These are phyloP conservation scores for Quercus engelmannii DNA, from an alignment of 306 rosid genomes.

Conservation along the genomic window DNA sequence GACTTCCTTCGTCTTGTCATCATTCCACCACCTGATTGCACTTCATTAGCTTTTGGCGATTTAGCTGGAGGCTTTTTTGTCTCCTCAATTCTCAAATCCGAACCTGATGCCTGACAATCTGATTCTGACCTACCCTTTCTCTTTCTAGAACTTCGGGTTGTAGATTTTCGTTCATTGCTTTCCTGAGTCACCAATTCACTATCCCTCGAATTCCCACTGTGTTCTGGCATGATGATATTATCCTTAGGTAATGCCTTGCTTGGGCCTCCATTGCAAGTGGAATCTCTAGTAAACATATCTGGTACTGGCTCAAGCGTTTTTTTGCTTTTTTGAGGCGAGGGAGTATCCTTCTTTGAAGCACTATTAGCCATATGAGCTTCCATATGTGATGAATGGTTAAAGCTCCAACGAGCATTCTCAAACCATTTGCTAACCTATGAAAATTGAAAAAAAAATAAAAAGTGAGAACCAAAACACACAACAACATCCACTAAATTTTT, in stretches of 20 bases:
- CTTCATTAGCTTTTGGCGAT: constrained; percentile 26
- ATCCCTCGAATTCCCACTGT: constrained; percentile 23
- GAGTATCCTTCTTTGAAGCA: constrained; percentile 24
- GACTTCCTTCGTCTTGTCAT: constrained; percentile 50
- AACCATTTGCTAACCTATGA: constrained; percentile 92
- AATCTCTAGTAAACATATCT: neutral
- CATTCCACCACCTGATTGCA: constrained; percentile 26
- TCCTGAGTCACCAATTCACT: constrained; percentile 14
- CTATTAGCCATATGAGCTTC: constrained; percentile 30
- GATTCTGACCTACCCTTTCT: constrained; percentile 61
- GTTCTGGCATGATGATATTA: constrained; percentile 4
- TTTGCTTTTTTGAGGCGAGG: constrained; percentile 16
- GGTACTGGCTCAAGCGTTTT: constrained; percentile 14
- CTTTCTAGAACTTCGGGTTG: constrained; percentile 42
- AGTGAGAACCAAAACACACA: neutral
- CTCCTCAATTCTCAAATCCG: constrained; percentile 12
- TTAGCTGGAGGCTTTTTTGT: constrained; percentile 23
- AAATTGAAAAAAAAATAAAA: neutral
- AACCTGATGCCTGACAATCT: constrained; percentile 33
- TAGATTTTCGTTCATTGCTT: constrained; percentile 31
- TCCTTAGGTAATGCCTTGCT: constrained; percentile 19
- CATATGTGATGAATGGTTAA: constrained; percentile 39
- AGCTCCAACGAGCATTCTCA: constrained; percentile 76
- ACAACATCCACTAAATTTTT: neutral
- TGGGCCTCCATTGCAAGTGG: constrained; percentile 16